A percentile compares a stretch with the other conserved stretches of the same genome.
Conservation (phyloP, 768 basidiomycete species). For the Holtermanniella nyarrowii region DNA sequence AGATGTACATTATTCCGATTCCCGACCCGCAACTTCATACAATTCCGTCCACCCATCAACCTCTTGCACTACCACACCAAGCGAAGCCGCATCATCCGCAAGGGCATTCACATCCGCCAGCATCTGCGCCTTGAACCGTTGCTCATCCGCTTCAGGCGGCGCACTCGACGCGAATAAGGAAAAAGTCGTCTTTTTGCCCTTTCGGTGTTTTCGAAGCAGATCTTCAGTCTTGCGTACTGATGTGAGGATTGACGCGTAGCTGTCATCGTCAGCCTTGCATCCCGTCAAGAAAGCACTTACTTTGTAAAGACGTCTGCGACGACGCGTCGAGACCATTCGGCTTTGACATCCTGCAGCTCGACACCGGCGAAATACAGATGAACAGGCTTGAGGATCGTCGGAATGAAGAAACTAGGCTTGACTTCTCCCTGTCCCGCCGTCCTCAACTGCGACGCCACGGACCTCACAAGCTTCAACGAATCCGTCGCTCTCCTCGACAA, state of each 20-base stretch:
- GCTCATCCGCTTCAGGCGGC: constrained; percentile 56
- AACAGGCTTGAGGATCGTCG: constrained; percentile 67
- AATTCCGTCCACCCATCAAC: constrained; percentile 37
- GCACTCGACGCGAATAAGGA: constrained; percentile 55
- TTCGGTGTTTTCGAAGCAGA: constrained; percentile 72
- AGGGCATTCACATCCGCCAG: constrained; percentile 75
- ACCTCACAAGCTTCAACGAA: constrained; percentile 68
- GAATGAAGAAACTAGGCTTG: constrained; percentile 79
- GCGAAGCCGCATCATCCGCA: constrained; percentile 58
- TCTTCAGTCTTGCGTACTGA: constrained; percentile 89
- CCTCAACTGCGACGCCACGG: constrained; percentile 81
- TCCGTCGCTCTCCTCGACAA: constrained; percentile 75
- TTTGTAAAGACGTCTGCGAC: constrained; percentile 51
- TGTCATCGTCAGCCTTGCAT: constrained; percentile 30
- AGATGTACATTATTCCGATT: constrained; percentile 12
- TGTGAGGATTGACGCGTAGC: constrained; percentile 68
- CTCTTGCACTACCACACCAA: constrained; percentile 54
- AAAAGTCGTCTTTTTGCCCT: constrained; percentile 67
- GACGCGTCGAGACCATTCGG: constrained; percentile 47
- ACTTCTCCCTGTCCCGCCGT: constrained; percentile 50
- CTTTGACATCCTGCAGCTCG: constrained; percentile 49
- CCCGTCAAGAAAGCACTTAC: constrained; percentile 15
- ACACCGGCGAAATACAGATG: constrained; percentile 56
- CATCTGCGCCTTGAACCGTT: constrained; percentile 77
- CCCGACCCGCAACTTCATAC: constrained; percentile 25